These are phyloP conservation scores for Bretziella fagacearum DNA, from an alignment of 2,329 filamentous ascomycete genomes.

Conservation along the genomic window DNA sequence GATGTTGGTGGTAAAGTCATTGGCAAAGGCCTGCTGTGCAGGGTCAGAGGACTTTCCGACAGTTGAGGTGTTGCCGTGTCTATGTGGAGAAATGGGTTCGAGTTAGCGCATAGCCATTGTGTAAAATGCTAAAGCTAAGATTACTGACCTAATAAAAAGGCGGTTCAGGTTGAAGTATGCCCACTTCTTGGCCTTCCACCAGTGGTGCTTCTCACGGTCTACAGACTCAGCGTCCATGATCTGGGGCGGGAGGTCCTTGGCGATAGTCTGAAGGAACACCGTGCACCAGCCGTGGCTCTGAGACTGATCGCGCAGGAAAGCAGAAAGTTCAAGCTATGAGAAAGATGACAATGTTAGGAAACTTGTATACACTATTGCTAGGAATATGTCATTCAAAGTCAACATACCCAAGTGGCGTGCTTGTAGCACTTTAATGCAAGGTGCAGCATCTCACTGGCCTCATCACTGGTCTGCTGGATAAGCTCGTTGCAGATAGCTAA, in stretches of 20 bases:
- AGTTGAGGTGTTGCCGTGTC: constrained; percentile 74
- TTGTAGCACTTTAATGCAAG: constrained; percentile 94
- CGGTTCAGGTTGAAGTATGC: constrained; percentile 95
- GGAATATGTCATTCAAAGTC: background rate
- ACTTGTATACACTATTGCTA: background rate
- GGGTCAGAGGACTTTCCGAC: constrained; percentile 55
- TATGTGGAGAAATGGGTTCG: constrained; percentile 22
- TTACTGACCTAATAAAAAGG: constrained; percentile 65
- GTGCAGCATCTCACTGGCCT: constrained; percentile 93
- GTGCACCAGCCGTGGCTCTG: constrained; percentile 92
- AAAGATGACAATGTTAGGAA: constrained; percentile 8
- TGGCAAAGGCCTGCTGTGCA: constrained; percentile 58
- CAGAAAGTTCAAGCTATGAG: constrained; percentile 64
- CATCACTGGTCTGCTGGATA: constrained; percentile 77
- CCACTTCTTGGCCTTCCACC: constrained; percentile 99
- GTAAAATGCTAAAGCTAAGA: background rate
- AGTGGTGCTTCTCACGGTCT: constrained; percentile 85
- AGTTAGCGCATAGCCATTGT: background rate
- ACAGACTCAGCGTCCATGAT: constrained; percentile 64
- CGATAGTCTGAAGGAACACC: constrained; percentile 77
- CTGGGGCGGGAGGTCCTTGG: constrained; percentile 63
- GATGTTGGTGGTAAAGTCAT: constrained; percentile 78
- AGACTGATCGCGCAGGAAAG: constrained; percentile 59
- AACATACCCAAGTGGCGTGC: constrained; percentile 75
- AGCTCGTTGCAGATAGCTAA: constrained; percentile 75